Evolutionary conservation across 192 early-diverging fungal species (phyloP).

Genomic region (Dissophora ornata): DNA sequence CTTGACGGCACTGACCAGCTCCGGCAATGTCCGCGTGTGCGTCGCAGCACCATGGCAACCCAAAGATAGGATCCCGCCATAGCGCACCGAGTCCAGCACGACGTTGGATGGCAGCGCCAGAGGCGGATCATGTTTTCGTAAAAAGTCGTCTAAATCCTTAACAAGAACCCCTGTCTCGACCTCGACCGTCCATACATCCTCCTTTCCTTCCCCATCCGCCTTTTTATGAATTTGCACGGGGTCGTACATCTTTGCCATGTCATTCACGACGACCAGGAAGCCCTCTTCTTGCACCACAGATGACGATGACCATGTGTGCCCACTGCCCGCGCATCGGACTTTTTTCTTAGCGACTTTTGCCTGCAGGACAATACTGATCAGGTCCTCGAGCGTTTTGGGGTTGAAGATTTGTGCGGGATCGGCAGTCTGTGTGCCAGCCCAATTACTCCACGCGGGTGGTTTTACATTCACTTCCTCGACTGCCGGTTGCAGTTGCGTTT

Average conservation of each 20-base stretch:
- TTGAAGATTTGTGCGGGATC: slow-evolving; percentile 38
- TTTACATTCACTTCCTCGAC: too few species aligned
- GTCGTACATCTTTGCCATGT: slow-evolving; percentile 10
- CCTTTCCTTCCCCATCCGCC: too few species aligned
- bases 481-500: too few species aligned
- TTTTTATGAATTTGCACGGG: slow-evolving; percentile 9
- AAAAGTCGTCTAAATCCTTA: slow-evolving; percentile 21
- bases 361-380: slow-evolving; percentile 20
- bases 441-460: too few species aligned
- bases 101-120: slow-evolving; percentile 38
- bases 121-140: slow-evolving; percentile 47
- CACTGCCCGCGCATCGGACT: slow-evolving; percentile 41
- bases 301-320: slow-evolving; percentile 36
- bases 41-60: slow-evolving; percentile 52
- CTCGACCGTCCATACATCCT: slow-evolving; percentile 27
- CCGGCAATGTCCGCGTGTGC: slow-evolving; percentile 28
- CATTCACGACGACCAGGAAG: slow-evolving; percentile 30
- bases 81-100: slow-evolving; percentile 23
- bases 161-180: slow-evolving; percentile 38
- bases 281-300: slow-evolving; percentile 20
- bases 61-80: slow-evolving; percentile 22
- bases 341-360: slow-evolving; percentile 21
- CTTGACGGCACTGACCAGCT: slow-evolving; percentile 41
- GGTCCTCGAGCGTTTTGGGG: slow-evolving; percentile 26
- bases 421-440: too few species aligned